Percentiles rank a stretch among this genome's conserved stretches.
phyloP scores from a whole-genome alignment of 2,329 filamentous ascomycete genomes.

The Colletotrichum costaricense region DNA sequence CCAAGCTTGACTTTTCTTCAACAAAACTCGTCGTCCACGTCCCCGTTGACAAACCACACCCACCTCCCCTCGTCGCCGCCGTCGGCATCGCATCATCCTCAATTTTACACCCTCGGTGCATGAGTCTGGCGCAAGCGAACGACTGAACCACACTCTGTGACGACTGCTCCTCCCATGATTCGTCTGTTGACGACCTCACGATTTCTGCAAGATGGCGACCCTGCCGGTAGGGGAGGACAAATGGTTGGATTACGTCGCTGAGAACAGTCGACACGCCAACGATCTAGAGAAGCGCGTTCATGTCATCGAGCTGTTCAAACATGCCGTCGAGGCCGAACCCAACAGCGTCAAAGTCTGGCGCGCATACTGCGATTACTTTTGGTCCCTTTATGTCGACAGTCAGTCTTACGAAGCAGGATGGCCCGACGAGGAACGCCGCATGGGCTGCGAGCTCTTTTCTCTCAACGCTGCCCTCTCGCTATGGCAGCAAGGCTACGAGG shows the following conservation, averaged over 20 bases:
- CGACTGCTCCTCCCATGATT: conserved; percentile 28
- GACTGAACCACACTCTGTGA: neutral
- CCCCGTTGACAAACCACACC: neutral
- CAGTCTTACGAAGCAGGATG: conserved; percentile 66
- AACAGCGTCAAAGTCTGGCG: conserved; percentile 81
- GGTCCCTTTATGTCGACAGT: conserved; percentile 75
- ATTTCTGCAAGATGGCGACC: conserved; percentile 54
- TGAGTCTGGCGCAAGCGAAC: neutral
- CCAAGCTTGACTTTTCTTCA: conserved; percentile 23
- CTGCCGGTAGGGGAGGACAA: conserved; percentile 77
- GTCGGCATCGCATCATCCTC: neutral
- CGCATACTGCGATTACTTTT: conserved; percentile 82
- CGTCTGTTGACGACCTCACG: conserved; percentile 31
- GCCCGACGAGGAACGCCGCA: conserved; percentile 74
- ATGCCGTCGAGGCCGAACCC: conserved; percentile 77
- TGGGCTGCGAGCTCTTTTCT: conserved; percentile 79
- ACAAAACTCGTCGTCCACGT: conserved; percentile 11
- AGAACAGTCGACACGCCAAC: conserved; percentile 70
- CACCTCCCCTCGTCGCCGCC: neutral
- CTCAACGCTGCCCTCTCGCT: conserved; percentile 74
- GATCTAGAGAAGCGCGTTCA: conserved; percentile 75
- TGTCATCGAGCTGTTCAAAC: conserved; percentile 78
- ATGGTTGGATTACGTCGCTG: conserved; percentile 83
- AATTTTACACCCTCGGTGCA: neutral
- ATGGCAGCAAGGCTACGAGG: conserved; percentile 78